Evolutionary conservation across 768 basidiomycete species (phyloP), one percentile per base, ranked within the genome.

Genomic region (Rhizopogon vulgaris): DNA sequence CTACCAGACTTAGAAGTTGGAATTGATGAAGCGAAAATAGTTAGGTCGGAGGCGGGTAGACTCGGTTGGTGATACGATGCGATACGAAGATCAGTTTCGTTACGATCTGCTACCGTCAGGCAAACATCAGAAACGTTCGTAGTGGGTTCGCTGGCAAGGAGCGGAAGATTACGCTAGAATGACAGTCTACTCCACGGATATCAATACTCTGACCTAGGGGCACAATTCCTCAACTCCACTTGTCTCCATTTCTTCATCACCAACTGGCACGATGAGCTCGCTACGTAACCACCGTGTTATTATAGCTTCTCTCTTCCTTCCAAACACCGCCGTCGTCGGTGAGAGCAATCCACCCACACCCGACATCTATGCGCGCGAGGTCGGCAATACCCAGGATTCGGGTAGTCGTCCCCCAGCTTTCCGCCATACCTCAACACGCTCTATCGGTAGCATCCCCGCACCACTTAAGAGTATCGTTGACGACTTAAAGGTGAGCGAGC

Each of bases 271-370:
- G 54, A 89, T 89, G 87, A 77, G 76, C 63, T 83, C 87, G 36
- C 78, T 89, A 62, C 76, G 84, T 51, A 80, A 81, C 68, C 85
- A 87, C 66, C 74, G 90, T 30, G 76, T 87, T 50, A 73, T 91
- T 66, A 83, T 92, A 65, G 90, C 88, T 14, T 85, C 86, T n/a
- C 82, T 91, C 53, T 90, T 92, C 64, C 81, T 91, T 34, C 90
- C 90, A 36, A 80, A 79, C 53, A 87, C 88, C 36, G 80, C 81
- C 39, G 79, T 83, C 41, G 70, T 82, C 38, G 82, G 78, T 63
- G 71, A 72, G 52, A 81, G 82, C 0, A 65, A 69, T 12, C 77
- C 78, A 0, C 60, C 79, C 0, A 82, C 83, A 0, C 80, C 83
- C 9, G 73, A 75, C 30, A 61, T 64, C 22, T 49, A 57, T 55